Evolutionary conservation across 495 filamentous ascomycete genomes (phyloP), one percentile per base, ranked within the genome.

Genomic region (Cercophora sp.): DNA sequence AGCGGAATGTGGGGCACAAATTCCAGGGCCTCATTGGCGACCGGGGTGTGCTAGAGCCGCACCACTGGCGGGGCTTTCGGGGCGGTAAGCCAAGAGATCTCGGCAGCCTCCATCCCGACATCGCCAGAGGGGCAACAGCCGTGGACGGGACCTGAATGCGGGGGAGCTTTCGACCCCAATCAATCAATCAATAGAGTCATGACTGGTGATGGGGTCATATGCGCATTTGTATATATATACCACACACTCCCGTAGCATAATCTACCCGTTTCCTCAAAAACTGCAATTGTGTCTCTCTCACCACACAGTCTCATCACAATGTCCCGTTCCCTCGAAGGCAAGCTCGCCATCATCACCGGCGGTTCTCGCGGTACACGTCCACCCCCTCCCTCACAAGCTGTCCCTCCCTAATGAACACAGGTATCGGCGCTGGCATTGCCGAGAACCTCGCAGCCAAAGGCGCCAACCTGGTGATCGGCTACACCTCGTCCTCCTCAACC

Each of bases 351-450:
- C 58, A 74, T 91, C 45, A 89, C 87, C n/a, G 87, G 87, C 31
- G 84, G 79, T 44, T 88, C 86, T 52, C 73, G 86, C 67, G 86
- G 87, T 87, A 66, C n/a, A n/a, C 32, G 68, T 9, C 15, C 11
- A 22, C 34, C 9, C 36, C 32, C 31, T 50, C 39, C 18, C 18
- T 29, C 18, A 11, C 48, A 8, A 4, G 8, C 22, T 37, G 4
- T 15, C 25, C 9, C 39, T 10, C 47, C 26, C 53, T 22, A 52
- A 50, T 48, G 44, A 62, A 15, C 53, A 48, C 48, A 94, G 90
- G 90, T 57, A 95, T 96, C 63, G 90, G 91, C 43, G 86, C 83
- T 51, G 85, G 87, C n/a, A 89, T 91, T 58, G 85, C 83, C 31
- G 79, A 77, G 43, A 92, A 93, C 59, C 82, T 91, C 13, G 87